Base-by-base conservation (phyloP, 2,329 filamentous ascomycete genomes). In the Pyrenophora graminea region DNA sequence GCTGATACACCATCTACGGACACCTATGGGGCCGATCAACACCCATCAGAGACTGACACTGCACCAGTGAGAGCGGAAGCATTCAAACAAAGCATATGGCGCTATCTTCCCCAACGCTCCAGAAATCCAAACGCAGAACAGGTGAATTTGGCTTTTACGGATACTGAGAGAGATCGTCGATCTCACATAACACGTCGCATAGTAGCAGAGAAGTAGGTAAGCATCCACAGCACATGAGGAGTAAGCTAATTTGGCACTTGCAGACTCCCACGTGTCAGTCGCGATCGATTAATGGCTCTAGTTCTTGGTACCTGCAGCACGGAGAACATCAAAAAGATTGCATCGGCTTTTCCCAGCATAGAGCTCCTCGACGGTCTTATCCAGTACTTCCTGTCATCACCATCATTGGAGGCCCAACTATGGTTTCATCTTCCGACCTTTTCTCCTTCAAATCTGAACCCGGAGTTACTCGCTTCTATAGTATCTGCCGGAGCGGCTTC, bases 401-500 rank as follows among this genome's bases (percentile, higher is more conserved):
- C 85, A 37, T 73, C 77, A 21, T 79, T 83, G 39, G 78, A 84
- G 52, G 77, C 85, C 0, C 83, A 82, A 39, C 76, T 78, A 39
- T 87, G 80, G 76, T 80, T 89, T 49, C 85, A 88, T 68, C 79
- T 83, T 39, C 79, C 82, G 1, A 83, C 82, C 0, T 81, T 88
- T 33, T 78, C 76, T 1, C 76, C 85, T 6, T 82, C 82, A 15
- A 73, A 75, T 2, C 77, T 83, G 50, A 78, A 78, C 53, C 80
- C 84, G 0, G 84, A 87, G 57, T 82, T 86, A 69, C 74, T 87
- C 12, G 82, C 80, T 5, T 77, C 79, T n/a, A 80, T 84, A 3
- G 79, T 82, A 0, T 82, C 85, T 3, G 80, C 80, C n/a, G 85
- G 85, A 4, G 85, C 84, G 5, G 79, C 82, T 0, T 71, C 82